phyloP scores from a whole-genome alignment of 2,329 filamentous ascomycete species.

The Pseudocercospora cruenta region DNA sequence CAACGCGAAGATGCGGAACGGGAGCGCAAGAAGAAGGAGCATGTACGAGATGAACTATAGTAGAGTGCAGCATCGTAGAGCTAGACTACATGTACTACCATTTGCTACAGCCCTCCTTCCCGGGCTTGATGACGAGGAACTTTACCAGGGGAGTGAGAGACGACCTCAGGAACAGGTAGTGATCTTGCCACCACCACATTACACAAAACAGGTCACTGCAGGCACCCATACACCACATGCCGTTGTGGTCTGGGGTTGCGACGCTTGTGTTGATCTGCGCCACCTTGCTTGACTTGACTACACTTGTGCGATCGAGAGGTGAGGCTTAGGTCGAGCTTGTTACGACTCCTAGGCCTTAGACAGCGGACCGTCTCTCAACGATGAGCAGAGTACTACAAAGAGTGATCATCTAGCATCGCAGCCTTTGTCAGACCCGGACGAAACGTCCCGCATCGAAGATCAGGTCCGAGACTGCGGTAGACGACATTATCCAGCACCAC shows the following conservation, averaged over 20 bases:
- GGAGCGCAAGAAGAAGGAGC: slow-evolving; percentile 34
- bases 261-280: not conserved
- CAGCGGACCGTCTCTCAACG: too few species aligned
- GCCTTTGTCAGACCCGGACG: not conserved
- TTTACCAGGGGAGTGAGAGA: not conserved
- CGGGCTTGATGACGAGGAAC: not conserved
- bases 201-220: not conserved
- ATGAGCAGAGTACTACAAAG: not conserved
- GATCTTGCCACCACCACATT: not conserved
- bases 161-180: not conserved
- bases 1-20: slow-evolving; percentile 40
- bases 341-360: not conserved
- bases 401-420: not conserved
- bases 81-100: slow-evolving; percentile 1
- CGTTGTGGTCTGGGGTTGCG: not conserved
- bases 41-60: slow-evolving; percentile 32
- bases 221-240: slow-evolving; percentile 3
- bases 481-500: not conserved
- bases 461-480: not conserved
- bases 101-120: not conserved
- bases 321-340: not conserved
- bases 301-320: not conserved
- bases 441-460: not conserved
- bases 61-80: not conserved
- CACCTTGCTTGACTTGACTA: not conserved